Evolutionary conservation across 75 land plant species (phyloP).

Genomic region (Sequoiadendron giganteum): DNA sequence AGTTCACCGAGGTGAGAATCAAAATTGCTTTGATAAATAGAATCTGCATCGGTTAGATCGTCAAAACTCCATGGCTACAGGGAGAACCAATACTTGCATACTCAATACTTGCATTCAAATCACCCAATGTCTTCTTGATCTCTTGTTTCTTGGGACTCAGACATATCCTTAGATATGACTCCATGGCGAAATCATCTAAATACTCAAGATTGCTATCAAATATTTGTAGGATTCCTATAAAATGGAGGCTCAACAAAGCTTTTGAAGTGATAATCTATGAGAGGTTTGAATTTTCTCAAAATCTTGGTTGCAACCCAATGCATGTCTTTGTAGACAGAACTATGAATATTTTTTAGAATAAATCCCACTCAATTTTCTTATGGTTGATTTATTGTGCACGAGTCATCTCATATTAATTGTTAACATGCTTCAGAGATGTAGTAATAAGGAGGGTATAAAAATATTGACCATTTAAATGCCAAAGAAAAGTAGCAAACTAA

Average conservation of each 20-base stretch:
- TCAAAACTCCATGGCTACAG: not conserved
- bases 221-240: conserved; percentile 37
- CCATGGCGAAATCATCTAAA: not conserved
- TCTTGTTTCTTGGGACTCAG: not conserved
- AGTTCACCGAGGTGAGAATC: not conserved
- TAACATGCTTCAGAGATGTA: conserved; percentile 57
- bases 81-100: no score
- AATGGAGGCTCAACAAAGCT: conserved; percentile 75
- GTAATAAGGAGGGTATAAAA: conserved; percentile 17
- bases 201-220: not conserved
- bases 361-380: conserved; percentile 68
- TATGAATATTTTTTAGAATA: conserved; percentile 54
- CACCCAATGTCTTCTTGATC: not conserved
- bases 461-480: not conserved
- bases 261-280: no score
- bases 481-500: not conserved
- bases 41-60: not conserved
- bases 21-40: not conserved
- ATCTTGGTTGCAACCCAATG: no score
- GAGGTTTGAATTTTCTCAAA: no score
- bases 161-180: not conserved
- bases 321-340: no score
- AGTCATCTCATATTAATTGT: conserved; percentile 56
- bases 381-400: conserved; percentile 46
- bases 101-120: not conserved